Base-by-base conservation (phyloP, 176 grass and related monocot species). In the Alloteropsis semialata region DNA sequence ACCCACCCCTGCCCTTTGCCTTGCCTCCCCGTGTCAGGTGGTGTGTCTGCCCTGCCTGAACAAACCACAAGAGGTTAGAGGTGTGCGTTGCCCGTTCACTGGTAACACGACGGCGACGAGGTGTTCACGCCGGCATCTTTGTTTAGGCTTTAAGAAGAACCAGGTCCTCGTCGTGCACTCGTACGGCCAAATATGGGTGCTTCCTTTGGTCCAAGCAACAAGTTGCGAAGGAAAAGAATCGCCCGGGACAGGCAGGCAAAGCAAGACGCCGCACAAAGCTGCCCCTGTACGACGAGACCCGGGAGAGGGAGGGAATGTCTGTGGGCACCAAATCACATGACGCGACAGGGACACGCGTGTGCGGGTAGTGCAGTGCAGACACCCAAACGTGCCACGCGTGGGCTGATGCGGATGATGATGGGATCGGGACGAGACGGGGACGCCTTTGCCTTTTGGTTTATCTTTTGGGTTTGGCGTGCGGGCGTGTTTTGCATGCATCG, bases 311-410 rank as follows among this genome's bases (percentile, higher is more conserved):
- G 19, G 61, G 81, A 58, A 77, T 77, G 61, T 84, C 33, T 68
- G 10, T 5, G 16, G 72, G 82, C 27, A 68, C 73, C 36, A 69
- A 46, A 84, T 58, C 62, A 58, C 62, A 76, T 19, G 82, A 43
- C 18, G 48, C 21, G 61, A 84, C 28, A 34, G 8, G 8, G 73
- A 46, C 73, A 5, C 8, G 12, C 50, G n/a, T 21, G 50, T 8
- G 15, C 21, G 22, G 10, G 12, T n/a, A 22, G 25, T 17, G 41
- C 43, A 10, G 42, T 4, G 7, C 61, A 8, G 41, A 27, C 68
- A 21, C 42, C 60, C 36, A 76, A 84, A 68, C 61, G 82, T 76
- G 82, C 82, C 63, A 37, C 82, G 27, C 73, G 48, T 76, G 66
- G 22, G 33, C 9, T 5, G 17, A 2, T 0, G 36, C 55, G 16